phyloP scores from a whole-genome alignment of 768 basidiomycete genomes.

The Tephrocybe sp. region DNA sequence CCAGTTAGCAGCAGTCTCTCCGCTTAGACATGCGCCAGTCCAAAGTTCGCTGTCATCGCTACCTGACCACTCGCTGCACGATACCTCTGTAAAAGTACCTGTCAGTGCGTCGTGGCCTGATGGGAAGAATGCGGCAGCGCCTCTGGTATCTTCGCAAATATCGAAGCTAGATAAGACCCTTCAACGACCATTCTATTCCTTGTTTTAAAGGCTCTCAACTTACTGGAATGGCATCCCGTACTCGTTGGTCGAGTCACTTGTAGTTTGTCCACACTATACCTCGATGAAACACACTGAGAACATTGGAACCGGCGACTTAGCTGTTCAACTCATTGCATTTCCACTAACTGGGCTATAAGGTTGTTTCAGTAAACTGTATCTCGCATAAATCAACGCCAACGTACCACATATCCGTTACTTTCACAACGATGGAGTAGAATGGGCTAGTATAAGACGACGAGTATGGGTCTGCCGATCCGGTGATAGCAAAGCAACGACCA shows the following conservation, averaged over 20 bases:
- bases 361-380: not conserved
- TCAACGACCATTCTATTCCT: not conserved
- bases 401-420: slow-evolving; percentile 43
- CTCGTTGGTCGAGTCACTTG: slow-evolving; percentile 37
- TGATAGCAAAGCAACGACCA: slow-evolving; percentile 60
- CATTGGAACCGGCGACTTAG: not conserved
- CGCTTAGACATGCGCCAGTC: slow-evolving; percentile 48
- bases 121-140: slow-evolving; percentile 51
- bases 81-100: slow-evolving; percentile 52
- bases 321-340: slow-evolving; percentile 31
- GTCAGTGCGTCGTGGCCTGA: slow-evolving; percentile 51
- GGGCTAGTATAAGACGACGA: slow-evolving; percentile 47
- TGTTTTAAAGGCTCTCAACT: slow-evolving; percentile 13
- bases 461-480: slow-evolving; percentile 49
- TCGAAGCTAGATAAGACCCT: slow-evolving; percentile 42
- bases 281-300: slow-evolving; percentile 7
- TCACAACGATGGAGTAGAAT: slow-evolving; percentile 54
- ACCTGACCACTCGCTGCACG: slow-evolving; percentile 56
- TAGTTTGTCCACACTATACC: slow-evolving; percentile 55
- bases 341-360: slow-evolving; percentile 37
- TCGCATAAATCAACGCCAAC: not conserved
- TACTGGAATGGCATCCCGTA: slow-evolving; percentile 48
- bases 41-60: slow-evolving; percentile 44
- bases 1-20: slow-evolving; percentile 49
- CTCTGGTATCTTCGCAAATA: slow-evolving; percentile 58